These are phyloP conservation scores for Ophiostoma pallidulum DNA, from an alignment of 2,329 filamentous ascomycete species.

Conservation along the genomic window DNA sequence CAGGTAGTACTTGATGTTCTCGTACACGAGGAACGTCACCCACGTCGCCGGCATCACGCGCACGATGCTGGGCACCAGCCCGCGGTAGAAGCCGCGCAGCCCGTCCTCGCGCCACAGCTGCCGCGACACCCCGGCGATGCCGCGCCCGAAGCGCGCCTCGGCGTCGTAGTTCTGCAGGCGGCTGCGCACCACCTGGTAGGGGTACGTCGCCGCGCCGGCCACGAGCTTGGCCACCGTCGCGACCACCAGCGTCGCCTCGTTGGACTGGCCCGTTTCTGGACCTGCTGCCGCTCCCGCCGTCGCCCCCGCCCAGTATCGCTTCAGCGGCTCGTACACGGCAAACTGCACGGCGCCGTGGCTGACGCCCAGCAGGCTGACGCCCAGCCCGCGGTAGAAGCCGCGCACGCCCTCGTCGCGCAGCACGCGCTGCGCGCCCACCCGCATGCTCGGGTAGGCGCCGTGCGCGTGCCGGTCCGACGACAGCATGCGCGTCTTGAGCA, in stretches of 20 bases:
- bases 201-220: conserved; percentile 84
- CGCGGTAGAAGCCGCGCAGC: conserved; percentile 78
- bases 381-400: conserved; percentile 82
- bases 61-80: conserved; percentile 78
- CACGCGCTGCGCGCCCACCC: conserved; percentile 58
- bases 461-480: conserved; percentile 64
- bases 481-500: conserved; percentile 95
- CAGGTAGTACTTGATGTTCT: conserved; percentile 75
- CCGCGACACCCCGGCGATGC: conserved; percentile 57
- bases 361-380: conserved; percentile 76
- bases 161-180: conserved; percentile 85
- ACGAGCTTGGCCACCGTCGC: conserved; percentile 77
- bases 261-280: conserved; percentile 27
- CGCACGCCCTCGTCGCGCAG: conserved; percentile 59
- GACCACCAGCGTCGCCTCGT: conserved; percentile 69
- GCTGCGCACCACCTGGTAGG: conserved; percentile 85
- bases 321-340: conserved; percentile 75
- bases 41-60: conserved; percentile 90
- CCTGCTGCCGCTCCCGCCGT: neutral
- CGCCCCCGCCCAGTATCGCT: conserved; percentile 38
- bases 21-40: conserved; percentile 94
- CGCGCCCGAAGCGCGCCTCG: conserved; percentile 60
- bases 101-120: conserved; percentile 77
- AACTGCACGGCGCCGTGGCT: conserved; percentile 93
- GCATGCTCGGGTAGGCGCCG: conserved; percentile 75